Percentiles rank a stretch among this genome's conserved stretches.
Evolutionary conservation across 2,329 filamentous ascomycete genomes (phyloP).

Genomic region (Amesomyces nigricolor): DNA sequence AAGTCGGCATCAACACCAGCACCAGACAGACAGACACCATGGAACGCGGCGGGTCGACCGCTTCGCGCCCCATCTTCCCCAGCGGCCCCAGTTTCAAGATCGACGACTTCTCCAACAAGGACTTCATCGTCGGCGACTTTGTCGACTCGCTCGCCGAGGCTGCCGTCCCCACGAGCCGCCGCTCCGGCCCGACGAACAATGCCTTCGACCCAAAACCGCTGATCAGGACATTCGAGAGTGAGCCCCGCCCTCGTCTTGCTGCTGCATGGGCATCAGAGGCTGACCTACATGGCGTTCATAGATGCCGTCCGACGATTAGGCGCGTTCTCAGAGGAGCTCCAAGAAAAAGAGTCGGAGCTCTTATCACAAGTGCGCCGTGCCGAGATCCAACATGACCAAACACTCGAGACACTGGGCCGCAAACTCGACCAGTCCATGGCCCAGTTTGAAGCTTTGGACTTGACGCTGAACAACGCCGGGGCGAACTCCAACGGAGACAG

Average conservation of each 20-base stretch:
- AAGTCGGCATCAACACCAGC: constrained; percentile 10
- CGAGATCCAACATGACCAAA: constrained; percentile 87
- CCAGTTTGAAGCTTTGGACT: constrained; percentile 85
- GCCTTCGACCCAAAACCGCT: constrained; percentile 92
- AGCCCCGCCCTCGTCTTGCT: not conserved
- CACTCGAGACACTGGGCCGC: constrained; percentile 76
- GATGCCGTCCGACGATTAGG: constrained; percentile 63
- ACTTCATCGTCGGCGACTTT: constrained; percentile 98
- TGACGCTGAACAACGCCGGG: constrained; percentile 63
- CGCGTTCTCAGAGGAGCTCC: constrained; percentile 72
- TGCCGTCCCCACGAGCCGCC: constrained; percentile 71
- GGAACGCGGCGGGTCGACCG: constrained; percentile 38
- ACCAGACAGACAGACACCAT: constrained; percentile 25
- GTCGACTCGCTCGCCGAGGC: constrained; percentile 87
- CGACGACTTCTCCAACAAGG: constrained; percentile 80
- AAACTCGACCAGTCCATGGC: constrained; percentile 90
- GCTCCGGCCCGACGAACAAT: constrained; percentile 60
- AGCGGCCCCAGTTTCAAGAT: constrained; percentile 78
- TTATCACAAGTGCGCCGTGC: constrained; percentile 84
- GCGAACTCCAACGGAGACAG: constrained; percentile 42
- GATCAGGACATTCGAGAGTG: constrained; percentile 88
- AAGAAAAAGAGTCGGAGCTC: constrained; percentile 84
- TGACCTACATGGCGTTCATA: constrained; percentile 31
- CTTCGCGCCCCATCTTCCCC: constrained; percentile 65
- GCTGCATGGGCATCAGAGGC: constrained; percentile 8